A percentile compares a stretch with the other conserved stretches of the same genome.
phyloP scores from a whole-genome alignment of 495 filamentous ascomycete genomes.

The Amniculicola lignicola region DNA sequence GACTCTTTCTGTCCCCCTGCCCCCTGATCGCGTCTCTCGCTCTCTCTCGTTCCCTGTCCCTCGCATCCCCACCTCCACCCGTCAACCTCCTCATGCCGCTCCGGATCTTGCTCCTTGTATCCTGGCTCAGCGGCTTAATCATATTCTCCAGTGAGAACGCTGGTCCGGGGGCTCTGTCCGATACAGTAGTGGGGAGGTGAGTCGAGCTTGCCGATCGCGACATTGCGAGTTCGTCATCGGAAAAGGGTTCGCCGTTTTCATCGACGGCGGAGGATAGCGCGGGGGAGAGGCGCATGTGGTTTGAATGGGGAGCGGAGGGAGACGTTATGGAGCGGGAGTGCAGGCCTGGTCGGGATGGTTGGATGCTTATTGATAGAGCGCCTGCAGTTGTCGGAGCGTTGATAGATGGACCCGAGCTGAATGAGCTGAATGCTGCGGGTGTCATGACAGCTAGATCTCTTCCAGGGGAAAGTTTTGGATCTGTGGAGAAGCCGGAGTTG shows the following conservation, averaged over 20 bases:
- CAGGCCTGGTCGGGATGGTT: slow-evolving; percentile 36
- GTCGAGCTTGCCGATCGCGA: slow-evolving; percentile 14
- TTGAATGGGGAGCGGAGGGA: slow-evolving; percentile 31
- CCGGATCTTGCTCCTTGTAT: slow-evolving; percentile 31
- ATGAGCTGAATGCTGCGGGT: slow-evolving; percentile 50
- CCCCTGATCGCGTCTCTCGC: slow-evolving; percentile 34
- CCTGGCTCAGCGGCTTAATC: slow-evolving; percentile 33
- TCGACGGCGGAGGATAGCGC: slow-evolving; percentile 28
- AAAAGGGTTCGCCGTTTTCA: slow-evolving; percentile 40
- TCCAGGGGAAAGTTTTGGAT: slow-evolving; percentile 58
- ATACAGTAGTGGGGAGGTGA: not conserved
- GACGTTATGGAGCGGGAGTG: slow-evolving; percentile 44
- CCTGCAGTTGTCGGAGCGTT: not conserved
- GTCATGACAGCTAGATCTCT: slow-evolving; percentile 62
- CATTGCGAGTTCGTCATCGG: slow-evolving; percentile 39
- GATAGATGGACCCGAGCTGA: slow-evolving; percentile 20
- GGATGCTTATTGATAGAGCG: too few species aligned
- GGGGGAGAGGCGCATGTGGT: slow-evolving; percentile 27
- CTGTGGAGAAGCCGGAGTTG: slow-evolving; percentile 75
- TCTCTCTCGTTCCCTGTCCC: slow-evolving; percentile 35
- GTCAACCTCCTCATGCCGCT: slow-evolving; percentile 37
- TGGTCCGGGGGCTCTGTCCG: slow-evolving; percentile 8
- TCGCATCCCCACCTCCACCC: slow-evolving; percentile 34
- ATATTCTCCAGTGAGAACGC: slow-evolving; percentile 33
- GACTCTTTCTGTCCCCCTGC: slow-evolving; percentile 36